Conservation (phyloP, 768 basidiomycete species). For the Krasilnikovozyma curviuscula region DNA sequence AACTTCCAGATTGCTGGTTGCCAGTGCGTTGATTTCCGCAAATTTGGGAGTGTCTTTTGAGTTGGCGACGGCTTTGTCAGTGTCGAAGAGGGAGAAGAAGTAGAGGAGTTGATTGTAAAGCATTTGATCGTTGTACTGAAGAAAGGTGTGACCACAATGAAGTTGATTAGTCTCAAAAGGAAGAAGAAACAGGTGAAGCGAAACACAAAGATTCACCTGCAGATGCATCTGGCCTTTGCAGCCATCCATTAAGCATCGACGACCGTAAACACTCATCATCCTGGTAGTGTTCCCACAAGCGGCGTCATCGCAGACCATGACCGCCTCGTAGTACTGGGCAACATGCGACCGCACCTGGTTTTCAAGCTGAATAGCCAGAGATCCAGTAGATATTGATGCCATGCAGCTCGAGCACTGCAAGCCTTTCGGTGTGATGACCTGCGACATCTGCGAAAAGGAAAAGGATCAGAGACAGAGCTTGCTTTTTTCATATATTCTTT, state of each 20-base stretch:
- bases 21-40: constrained; percentile 42
- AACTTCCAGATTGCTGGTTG: constrained; percentile 34
- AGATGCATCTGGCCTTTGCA: constrained; percentile 54
- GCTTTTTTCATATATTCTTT: constrained; percentile 30
- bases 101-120: constrained; percentile 82
- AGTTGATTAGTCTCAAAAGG: constrained; percentile 3
- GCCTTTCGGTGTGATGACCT: constrained; percentile 43
- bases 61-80: constrained; percentile 39
- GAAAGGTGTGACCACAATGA: no score
- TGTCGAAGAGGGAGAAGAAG: constrained; percentile 59
- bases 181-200: not conserved
- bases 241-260: constrained; percentile 48
- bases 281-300: constrained; percentile 71
- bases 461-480: not conserved
- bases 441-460: constrained; percentile 1
- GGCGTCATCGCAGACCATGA: constrained; percentile 69
- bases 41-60: constrained; percentile 32
- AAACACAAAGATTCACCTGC: constrained; percentile 37
- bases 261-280: constrained; percentile 82
- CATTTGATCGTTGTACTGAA: constrained; percentile 63
- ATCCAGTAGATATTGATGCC: constrained; percentile 35
- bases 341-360: constrained; percentile 61
- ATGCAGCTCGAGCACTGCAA: constrained; percentile 52
- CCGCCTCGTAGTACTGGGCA: constrained; percentile 66
- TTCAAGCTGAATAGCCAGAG: constrained; percentile 69